Evolutionary conservation across 2,329 filamentous ascomycete genomes (phyloP).

Genomic region (Diaporthe amygdali): DNA sequence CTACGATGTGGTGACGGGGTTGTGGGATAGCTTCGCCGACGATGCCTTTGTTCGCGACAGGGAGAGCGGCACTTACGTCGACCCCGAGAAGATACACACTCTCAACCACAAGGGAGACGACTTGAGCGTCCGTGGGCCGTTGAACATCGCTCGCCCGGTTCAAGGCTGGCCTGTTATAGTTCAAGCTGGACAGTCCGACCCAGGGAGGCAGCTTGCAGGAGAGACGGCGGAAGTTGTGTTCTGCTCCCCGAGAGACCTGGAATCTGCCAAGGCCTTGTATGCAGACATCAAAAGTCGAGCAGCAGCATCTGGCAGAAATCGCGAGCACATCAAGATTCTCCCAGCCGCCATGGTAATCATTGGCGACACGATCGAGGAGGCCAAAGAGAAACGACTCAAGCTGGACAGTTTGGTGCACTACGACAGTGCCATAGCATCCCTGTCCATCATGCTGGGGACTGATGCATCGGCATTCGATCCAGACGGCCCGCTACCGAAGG

Average conservation of each 20-base stretch:
- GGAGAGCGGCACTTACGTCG: conserved; percentile 52
- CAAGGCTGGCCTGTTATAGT: conserved; percentile 63
- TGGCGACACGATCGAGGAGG: conserved; percentile 54
- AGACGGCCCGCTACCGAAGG: conserved; percentile 51
- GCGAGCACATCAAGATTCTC: conserved; percentile 54
- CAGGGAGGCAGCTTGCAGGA: conserved; percentile 54
- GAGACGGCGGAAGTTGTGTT: conserved; percentile 60
- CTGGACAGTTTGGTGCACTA: conserved; percentile 59
- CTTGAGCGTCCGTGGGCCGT: conserved; percentile 50
- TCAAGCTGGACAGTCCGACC: conserved; percentile 58
- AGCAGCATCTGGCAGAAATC: conserved; percentile 48
- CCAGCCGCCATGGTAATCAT: conserved; percentile 56
- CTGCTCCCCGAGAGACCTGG: conserved; percentile 52
- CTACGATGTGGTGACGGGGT: conserved; percentile 56
- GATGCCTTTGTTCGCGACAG: conserved; percentile 57
- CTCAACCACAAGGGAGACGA: conserved; percentile 56
- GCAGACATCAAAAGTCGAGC: conserved; percentile 56
- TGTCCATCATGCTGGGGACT: conserved; percentile 52
- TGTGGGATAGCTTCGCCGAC: conserved; percentile 60
- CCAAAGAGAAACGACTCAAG: conserved; percentile 51
- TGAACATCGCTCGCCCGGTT: conserved; percentile 58
- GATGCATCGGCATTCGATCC: conserved; percentile 55
- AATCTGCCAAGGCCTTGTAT: conserved; percentile 52
- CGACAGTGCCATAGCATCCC: conserved; percentile 57
- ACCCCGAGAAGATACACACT: conserved; percentile 57